Base-by-base conservation (phyloP, 805 yeast genomes). In the Millerozyma acaciae region DNA sequence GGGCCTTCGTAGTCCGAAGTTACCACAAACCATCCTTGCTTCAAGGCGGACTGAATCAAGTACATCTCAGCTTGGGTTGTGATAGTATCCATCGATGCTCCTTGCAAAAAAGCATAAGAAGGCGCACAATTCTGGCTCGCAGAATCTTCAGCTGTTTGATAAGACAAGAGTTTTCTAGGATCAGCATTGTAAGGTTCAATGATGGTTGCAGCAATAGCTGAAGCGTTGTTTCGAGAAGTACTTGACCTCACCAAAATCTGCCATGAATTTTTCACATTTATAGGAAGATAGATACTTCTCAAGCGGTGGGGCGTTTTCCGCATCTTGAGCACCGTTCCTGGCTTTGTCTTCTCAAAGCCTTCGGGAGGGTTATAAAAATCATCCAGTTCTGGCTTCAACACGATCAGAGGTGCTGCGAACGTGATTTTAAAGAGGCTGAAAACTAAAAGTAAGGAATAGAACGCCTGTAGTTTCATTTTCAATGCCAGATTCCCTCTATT, bases 1-100 rank as follows among this genome's bases (percentile, higher is more conserved):
- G 53, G 51, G 3, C 69, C 68, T 35, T 62, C 61, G 32, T 60
- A 58, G 39, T 62, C 68, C 1, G 68, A 57, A 5, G 49, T 44
- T 1, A 56, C 51, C 3, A 62, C 62, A 38, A 45, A 55, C 47
- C 55, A 63, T 6, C 69, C 70, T 32, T 36, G 32, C 18, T 51
- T 35, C 23, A 54, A 44, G 12, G 51, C 51, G 8, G 39, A 44
- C 15, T 40, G 50, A 16, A 50, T 36, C n/a, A 43, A 37, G 10
- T 34, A 35, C 37, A 38, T 42, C 37, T 47, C 57, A 2, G 43
- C 40, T 30, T 45, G 42, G 2, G 44, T 29, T 13, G 30, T 24
- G 15, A 46, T 14, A 16, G 42, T 44, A 2, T 7, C 17, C 16
- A 42, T 10, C 5, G 39, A 24, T 3, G 48, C 42, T 16, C 50